A percentile compares a stretch with the other conserved stretches of the same genome.
Evolutionary conservation across 768 basidiomycete species (phyloP).

Genomic region (Pisolithus orientalis): DNA sequence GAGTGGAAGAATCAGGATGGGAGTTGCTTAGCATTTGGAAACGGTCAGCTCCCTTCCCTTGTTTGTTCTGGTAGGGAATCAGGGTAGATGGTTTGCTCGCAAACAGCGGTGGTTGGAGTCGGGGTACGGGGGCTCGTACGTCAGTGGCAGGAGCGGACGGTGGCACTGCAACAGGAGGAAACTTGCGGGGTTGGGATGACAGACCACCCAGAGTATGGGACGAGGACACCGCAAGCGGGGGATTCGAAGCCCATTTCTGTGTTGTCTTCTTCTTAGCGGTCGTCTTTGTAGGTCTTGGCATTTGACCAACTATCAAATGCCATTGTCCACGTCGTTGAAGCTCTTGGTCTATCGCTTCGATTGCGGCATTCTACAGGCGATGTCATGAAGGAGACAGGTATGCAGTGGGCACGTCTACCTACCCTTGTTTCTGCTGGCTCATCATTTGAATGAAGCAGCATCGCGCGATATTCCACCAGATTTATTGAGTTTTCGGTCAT

Average conservation of each 20-base stretch:
- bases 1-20: background rate
- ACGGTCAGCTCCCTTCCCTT: too few species aligned
- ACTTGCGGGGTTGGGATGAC: too few species aligned
- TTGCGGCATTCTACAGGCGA: constrained; percentile 49
- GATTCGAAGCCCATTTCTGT: background rate
- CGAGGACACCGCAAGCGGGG: background rate
- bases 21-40: too few species aligned
- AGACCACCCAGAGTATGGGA: too few species aligned
- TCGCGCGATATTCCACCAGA: constrained; percentile 61
- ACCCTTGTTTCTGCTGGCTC: constrained; percentile 66
- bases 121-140: too few species aligned
- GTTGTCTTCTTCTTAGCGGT: constrained; percentile 11
- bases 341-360: constrained; percentile 63
- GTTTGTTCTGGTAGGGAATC: too few species aligned
- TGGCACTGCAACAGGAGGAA: too few species aligned
- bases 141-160: too few species aligned
- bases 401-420: constrained; percentile 14
- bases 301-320: constrained; percentile 55
- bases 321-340: constrained; percentile 51
- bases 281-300: constrained; percentile 45
- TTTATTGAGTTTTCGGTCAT: constrained; percentile 66
- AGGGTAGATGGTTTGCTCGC: too few species aligned
- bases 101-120: too few species aligned
- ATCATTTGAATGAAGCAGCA: constrained; percentile 59
- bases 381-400: constrained; percentile 1